These are phyloP conservation scores for Trifolium subterraneum DNA, from an alignment of 306 rosid genomes.

Conservation along the genomic window DNA sequence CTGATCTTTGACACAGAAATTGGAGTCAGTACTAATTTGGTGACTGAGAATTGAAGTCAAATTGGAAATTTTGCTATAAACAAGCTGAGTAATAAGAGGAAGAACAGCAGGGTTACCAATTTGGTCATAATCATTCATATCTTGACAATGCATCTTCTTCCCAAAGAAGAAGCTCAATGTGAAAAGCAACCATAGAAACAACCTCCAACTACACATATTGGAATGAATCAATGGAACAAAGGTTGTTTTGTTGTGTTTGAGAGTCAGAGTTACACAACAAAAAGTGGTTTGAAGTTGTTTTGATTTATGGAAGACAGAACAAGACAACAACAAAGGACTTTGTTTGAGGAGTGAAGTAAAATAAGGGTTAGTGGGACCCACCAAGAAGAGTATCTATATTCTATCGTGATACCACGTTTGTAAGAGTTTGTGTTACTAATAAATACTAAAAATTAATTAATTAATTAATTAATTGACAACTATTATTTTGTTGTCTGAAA, in stretches of 20 bases:
- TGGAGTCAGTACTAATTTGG: conserved; percentile 55
- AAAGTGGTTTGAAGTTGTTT: background rate
- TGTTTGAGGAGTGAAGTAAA: conserved; percentile 7
- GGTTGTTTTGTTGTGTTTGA: background rate
- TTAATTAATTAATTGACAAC: conserved; percentile 3
- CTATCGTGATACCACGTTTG: conserved; percentile 54
- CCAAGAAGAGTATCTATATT: conserved; percentile 4
- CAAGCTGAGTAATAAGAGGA: conserved; percentile 69
- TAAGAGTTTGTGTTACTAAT: conserved; percentile 6
- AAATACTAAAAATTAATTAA: background rate
- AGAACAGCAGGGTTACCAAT: conserved; percentile 67
- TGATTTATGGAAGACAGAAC: background rate
- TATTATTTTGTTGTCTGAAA: conserved; percentile 14
- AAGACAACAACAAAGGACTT: background rate
- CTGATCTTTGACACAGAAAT: conserved; percentile 83
- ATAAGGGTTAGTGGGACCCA: conserved; percentile 47
- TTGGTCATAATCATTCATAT: conserved; percentile 54
- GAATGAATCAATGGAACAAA: background rate
- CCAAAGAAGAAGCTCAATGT: conserved; percentile 51
- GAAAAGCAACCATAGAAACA: conserved; percentile 40
- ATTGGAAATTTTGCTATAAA: conserved; percentile 66
- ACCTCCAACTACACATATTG: conserved; percentile 29
- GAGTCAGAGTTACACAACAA: background rate
- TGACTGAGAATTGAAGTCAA: conserved; percentile 63
- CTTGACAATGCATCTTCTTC: conserved; percentile 55